These are phyloP conservation scores for Kwoniella dendrophila DNA, from an alignment of 768 basidiomycete genomes.

Conservation along the genomic window DNA sequence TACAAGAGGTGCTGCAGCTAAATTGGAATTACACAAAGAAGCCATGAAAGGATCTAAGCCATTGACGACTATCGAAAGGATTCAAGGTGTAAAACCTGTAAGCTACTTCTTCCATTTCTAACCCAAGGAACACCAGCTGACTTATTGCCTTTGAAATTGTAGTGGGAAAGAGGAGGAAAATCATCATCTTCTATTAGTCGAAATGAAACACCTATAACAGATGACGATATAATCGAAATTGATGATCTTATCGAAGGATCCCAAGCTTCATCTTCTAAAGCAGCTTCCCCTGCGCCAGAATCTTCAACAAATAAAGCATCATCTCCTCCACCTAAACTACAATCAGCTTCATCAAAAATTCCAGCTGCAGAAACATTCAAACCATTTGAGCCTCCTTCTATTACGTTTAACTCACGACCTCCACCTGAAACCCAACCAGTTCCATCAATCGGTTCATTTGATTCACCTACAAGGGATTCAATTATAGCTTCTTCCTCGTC, in stretches of 20 bases:
- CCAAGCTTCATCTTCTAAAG: constrained; percentile 11
- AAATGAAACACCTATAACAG: constrained; percentile 3
- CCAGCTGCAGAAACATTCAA: constrained; percentile 29
- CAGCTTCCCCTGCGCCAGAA: constrained; percentile 9
- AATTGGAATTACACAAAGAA: constrained; percentile 35
- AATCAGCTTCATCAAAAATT: constrained; percentile 7
- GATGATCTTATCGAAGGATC: constrained; percentile 20
- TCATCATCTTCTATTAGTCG: neutral
- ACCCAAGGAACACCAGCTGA: neutral
- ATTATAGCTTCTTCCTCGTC: constrained; percentile 12
- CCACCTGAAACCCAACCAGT: constrained; percentile 3
- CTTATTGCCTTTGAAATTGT: neutral
- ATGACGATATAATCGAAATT: constrained; percentile 23
- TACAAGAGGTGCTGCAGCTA: constrained; percentile 43
- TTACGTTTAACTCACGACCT: constrained; percentile 15
- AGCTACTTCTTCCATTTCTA: neutral
- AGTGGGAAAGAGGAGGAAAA: constrained; percentile 7
- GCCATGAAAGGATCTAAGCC: constrained; percentile 20
- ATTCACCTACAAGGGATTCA: constrained; percentile 14
- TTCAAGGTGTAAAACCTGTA: constrained; percentile 29
- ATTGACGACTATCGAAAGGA: constrained; percentile 30
- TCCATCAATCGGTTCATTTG: constrained; percentile 3
- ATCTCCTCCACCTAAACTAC: neutral
- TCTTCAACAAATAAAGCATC: neutral
- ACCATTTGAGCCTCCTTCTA: constrained; percentile 21